Base-by-base conservation (phyloP, 139 green algal species). In the Diplosphaera chodatii region DNA sequence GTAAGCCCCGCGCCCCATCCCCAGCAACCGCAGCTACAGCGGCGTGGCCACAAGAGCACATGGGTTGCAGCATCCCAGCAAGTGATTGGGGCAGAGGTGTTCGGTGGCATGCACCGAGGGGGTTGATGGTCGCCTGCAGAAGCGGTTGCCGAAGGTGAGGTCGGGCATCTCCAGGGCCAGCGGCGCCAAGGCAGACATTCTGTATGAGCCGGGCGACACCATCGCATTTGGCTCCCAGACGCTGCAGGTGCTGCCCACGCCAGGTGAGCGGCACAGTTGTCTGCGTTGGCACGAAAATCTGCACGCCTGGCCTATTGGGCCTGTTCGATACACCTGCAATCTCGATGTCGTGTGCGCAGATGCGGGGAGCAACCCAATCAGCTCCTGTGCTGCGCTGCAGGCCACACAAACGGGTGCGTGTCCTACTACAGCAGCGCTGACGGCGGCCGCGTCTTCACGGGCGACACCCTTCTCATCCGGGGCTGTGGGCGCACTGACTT, bases 401-500 rank as follows among this genome's bases (percentile, higher is more conserved):
- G 84, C 20, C 85, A 91, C 83, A 91, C 85, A 15, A 70, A 74
- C 59, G 85, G 85, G 27, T 91, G 85, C 77, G 41, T 91, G 28
- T 75, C 56, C 15, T 91, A 80, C 71, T 80, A 82, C 55, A 71
- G 59, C 21, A 1, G 55, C 25, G 32, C 67, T 30, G 33, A 22
- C 16, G 67, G 41, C n/a, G 80, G 77, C 21, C 67, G 80, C 62
- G 74, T 77, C 21, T 90, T 91, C 80, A 90, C 82, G 5, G 86
- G 86, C 3, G 86, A 91, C 41, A 69, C 86, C 0, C 67, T 91
- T 40, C 80, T 91, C 32, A 81, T 91, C 40, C 64, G 85, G 6
- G 86, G 86, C 31, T 91, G 86, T 74, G 86, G 86, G 40, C 73
- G 86, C 37, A 91, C 86, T 28, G 86, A 91, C 69, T 91, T 91